A percentile compares a stretch with the other conserved stretches of the same genome.
Conservation (phyloP, 495 filamentous ascomycete genomes). For the Rhypophila decipiens region DNA sequence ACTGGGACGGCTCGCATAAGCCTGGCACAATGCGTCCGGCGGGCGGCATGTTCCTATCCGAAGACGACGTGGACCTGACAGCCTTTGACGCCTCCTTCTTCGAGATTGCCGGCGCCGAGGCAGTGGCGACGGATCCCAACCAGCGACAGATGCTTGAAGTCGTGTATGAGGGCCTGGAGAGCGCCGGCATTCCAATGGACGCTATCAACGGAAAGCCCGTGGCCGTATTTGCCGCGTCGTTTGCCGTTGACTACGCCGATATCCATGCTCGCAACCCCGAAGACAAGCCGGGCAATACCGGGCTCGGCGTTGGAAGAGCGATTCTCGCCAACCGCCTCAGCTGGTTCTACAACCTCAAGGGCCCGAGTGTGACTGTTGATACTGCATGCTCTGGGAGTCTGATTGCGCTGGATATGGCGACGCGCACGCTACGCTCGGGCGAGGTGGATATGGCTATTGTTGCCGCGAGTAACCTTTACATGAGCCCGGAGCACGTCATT, state of each 20-base stretch:
- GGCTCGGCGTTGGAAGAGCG: constrained; percentile 17
- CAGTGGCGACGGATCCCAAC: constrained; percentile 53
- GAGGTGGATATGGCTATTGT: constrained; percentile 34
- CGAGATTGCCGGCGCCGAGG: constrained; percentile 1
- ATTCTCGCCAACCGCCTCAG: constrained; percentile 45
- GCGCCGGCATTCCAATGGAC: constrained; percentile 65
- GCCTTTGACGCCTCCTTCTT: constrained; percentile 15
- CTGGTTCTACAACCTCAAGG: constrained; percentile 38
- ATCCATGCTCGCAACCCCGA: constrained; percentile 14
- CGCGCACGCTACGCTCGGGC: constrained; percentile 10
- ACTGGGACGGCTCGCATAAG: constrained; percentile 11
- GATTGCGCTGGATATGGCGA: constrained; percentile 31
- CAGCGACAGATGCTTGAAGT: constrained; percentile 48
- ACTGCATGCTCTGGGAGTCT: constrained; percentile 41
- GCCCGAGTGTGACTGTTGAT: constrained; percentile 32
- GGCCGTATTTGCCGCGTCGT: constrained; percentile 68
- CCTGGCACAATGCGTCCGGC: constrained; percentile 8
- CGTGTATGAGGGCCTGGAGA: constrained; percentile 77
- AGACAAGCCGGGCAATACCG: constrained; percentile 12
- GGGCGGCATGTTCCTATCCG: constrained; percentile 15
- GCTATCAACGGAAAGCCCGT: constrained; percentile 61
- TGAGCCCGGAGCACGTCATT: constrained; percentile 33
- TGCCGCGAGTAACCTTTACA: constrained; percentile 45
- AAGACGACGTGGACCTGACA: constrained; percentile 1
- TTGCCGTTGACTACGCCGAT: constrained; percentile 62